A percentile compares a stretch with the other conserved stretches of the same genome.
Evolutionary conservation across 2,329 filamentous ascomycete genomes (phyloP).

Genomic region (Myotisia sp.): DNA sequence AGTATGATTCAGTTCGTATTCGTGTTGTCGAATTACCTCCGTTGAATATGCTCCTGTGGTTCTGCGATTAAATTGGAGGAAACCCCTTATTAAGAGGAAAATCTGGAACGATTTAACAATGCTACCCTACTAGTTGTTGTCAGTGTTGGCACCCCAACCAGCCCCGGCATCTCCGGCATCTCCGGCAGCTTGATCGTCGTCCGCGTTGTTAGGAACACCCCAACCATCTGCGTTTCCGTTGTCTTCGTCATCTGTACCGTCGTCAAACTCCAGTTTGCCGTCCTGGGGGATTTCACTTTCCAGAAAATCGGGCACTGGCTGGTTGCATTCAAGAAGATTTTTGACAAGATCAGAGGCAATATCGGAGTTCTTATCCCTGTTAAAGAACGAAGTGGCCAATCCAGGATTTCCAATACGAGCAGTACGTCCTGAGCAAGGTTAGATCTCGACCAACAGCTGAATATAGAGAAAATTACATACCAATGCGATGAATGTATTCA

Average conservation of each 20-base stretch:
- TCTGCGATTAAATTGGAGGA: too few species aligned
- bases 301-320: slow-evolving; percentile 72
- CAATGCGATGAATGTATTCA: slow-evolving; percentile 90
- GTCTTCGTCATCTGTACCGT: slow-evolving; percentile 37
- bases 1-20: too few species aligned
- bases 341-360: slow-evolving; percentile 62
- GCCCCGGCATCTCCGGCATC: slow-evolving; percentile 5
- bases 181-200: slow-evolving; percentile 9
- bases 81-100: too few species aligned
- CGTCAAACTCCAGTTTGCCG: slow-evolving; percentile 35
- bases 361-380: slow-evolving; percentile 54
- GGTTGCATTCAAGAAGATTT: slow-evolving; percentile 63
- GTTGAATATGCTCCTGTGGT: too few species aligned
- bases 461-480: slow-evolving; percentile 32
- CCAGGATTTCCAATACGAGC: slow-evolving; percentile 83
- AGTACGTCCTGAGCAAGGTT: slow-evolving; percentile 53
- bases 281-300: slow-evolving; percentile 38
- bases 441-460: slow-evolving; percentile 3
- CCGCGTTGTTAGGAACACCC: slow-evolving; percentile 11
- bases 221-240: slow-evolving; percentile 14
- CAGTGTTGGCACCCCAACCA: neutral
- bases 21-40: too few species aligned
- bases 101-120: too few species aligned
- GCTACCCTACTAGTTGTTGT: too few species aligned
- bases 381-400: slow-evolving; percentile 79